phyloP scores from a whole-genome alignment of 257 asterid species.

The Nemophila menziesii region DNA sequence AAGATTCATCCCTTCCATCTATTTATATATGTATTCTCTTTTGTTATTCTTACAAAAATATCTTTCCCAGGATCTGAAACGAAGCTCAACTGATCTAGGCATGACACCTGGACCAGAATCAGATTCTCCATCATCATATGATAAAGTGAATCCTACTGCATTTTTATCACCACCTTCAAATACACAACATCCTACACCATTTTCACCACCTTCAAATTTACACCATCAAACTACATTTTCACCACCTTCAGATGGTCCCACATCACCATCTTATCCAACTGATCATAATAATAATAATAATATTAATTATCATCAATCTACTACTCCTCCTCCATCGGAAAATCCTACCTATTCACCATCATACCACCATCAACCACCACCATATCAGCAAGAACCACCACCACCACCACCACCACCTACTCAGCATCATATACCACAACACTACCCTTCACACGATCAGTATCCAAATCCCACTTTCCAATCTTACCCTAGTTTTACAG shows the following conservation, averaged over 20 bases:
- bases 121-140: slow-evolving; percentile 6
- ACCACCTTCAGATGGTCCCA: slow-evolving; percentile 15
- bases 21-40: too few species aligned
- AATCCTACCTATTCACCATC: slow-evolving; percentile 3
- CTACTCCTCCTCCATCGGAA: slow-evolving; percentile 31
- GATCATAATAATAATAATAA: slow-evolving; percentile 1
- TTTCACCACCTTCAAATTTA: slow-evolving; percentile 29
- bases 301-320: slow-evolving; percentile 26
- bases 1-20: slow-evolving; percentile 15
- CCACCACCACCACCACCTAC: slow-evolving; percentile 41
- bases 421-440: slow-evolving; percentile 33
- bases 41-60: slow-evolving; percentile 7
- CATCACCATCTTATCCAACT: slow-evolving; percentile 3
- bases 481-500: slow-evolving; percentile 26
- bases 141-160: slow-evolving; percentile 9
- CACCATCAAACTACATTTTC: slow-evolving; percentile 20
- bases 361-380: slow-evolving; percentile 36
- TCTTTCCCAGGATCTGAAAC: slow-evolving; percentile 44
- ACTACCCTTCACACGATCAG: slow-evolving; percentile 45
- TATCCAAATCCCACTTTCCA: slow-evolving; percentile 49
- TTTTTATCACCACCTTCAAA: slow-evolving; percentile 14
- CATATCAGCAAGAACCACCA: slow-evolving; percentile 34
- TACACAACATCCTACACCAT: slow-evolving; percentile 21
- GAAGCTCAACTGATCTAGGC: slow-evolving; percentile 22
- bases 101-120: slow-evolving; percentile 21